Percentiles rank a stretch among this genome's conserved stretches.
Conservation (phyloP, 106 monocot species). For the Posidonia australis region DNA sequence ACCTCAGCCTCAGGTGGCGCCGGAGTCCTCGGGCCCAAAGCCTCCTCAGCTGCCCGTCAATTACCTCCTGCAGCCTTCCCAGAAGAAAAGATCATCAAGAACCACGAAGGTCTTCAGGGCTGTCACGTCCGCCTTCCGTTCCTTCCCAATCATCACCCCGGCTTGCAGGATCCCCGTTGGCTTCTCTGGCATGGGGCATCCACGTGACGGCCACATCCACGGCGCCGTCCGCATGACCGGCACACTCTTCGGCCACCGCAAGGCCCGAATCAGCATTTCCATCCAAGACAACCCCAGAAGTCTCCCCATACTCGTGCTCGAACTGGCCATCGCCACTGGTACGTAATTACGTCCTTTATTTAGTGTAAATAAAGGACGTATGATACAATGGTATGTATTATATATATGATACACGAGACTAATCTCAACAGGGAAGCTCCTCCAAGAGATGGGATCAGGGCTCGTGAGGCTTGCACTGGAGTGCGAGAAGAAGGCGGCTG, state of each 20-base stretch:
- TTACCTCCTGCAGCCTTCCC: conserved; percentile 29
- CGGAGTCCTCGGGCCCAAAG: neutral
- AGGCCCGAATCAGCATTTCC: conserved; percentile 52
- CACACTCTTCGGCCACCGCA: conserved; percentile 81
- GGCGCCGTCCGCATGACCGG: conserved; percentile 70
- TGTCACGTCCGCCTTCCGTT: conserved; percentile 64
- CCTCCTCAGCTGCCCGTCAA: conserved; percentile 19
- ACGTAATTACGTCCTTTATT: neutral
- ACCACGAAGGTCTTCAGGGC: conserved; percentile 45
- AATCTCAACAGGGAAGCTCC: conserved; percentile 40
- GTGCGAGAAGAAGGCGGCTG: conserved; percentile 69
- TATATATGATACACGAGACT: neutral
- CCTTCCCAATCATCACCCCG: conserved; percentile 72
- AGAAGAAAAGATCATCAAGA: conserved; percentile 14
- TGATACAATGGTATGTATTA: too few species aligned
- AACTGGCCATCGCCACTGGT: conserved; percentile 38
- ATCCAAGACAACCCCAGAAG: conserved; percentile 62
- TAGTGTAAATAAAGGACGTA: too few species aligned
- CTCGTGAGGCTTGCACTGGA: conserved; percentile 73
- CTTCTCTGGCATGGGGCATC: conserved; percentile 9
- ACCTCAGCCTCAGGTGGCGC: neutral
- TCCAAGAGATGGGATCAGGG: conserved; percentile 75
- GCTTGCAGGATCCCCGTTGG: conserved; percentile 42
- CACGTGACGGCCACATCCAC: conserved; percentile 50
- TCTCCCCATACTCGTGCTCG: conserved; percentile 51